A percentile compares a stretch with the other conserved stretches of the same genome.
Evolutionary conservation across 768 basidiomycete genomes (phyloP).

Genomic region (Pisolithus sp.): DNA sequence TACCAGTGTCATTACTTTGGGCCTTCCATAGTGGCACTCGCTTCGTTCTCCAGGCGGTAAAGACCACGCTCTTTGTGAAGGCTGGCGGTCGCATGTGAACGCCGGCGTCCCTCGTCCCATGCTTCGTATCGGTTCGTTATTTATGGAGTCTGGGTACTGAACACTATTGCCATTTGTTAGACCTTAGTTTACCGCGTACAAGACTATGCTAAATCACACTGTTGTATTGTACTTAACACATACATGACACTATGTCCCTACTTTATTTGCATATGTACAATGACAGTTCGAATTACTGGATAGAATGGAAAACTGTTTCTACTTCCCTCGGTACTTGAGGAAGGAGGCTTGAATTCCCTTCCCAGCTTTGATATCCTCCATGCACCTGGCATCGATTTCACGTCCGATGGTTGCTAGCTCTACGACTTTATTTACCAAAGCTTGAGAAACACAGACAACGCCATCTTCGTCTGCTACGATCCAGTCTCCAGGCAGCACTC

Average conservation of each 20-base stretch:
- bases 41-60: conserved; percentile 44
- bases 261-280: background rate
- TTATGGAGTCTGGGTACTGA: too few relatives aligned
- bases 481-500: conserved; percentile 70
- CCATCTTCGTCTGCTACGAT: conserved; percentile 87
- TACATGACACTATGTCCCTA: background rate
- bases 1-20: conserved; percentile 55
- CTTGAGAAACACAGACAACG: conserved; percentile 71
- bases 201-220: background rate
- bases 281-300: background rate
- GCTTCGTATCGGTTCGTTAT: too few relatives aligned
- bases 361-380: conserved; percentile 70
- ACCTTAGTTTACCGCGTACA: background rate
- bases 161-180: too few relatives aligned
- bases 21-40: conserved; percentile 50
- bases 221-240: background rate
- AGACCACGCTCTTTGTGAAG: conserved; percentile 42
- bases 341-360: conserved; percentile 75
- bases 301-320: background rate
- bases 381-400: conserved; percentile 63
- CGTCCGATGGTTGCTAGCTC: conserved; percentile 51
- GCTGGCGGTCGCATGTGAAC: conserved; percentile 30
- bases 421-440: conserved; percentile 47
- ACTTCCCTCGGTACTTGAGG: conserved; percentile 60
- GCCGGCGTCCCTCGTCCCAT: background rate